Base-by-base conservation (phyloP, 1,284 basidiomycete genomes). In the Trichosporon coremiiforme region DNA sequence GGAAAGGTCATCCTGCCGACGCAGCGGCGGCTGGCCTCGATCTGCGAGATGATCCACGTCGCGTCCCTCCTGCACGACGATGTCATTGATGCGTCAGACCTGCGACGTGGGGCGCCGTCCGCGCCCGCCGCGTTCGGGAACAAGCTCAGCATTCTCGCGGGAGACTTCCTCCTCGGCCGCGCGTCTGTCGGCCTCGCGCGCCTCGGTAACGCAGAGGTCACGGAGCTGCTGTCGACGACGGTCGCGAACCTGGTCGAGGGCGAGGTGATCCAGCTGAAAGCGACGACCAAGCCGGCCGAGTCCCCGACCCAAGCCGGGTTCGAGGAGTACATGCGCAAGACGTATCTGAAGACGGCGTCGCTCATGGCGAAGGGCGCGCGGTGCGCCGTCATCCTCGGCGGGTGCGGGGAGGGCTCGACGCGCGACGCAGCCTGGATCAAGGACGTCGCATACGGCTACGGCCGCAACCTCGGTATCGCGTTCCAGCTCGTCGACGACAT, bases 31-130 rank as follows among this genome's bases (percentile, higher is more conserved):
- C 88, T 99, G 29, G 96, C 96, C 1, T 94, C 96, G 79, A 97
- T 99, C 69, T 91, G 94, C 65, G 96, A 99, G 83, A 98, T 99
- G 94, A 94, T 99, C 72, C 95, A 99, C 81, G 94, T 98, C 73
- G 96, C 97, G 35, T 96, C 93, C 0, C 87, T 97, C 7, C 85
- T 99, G 17, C 97, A 99, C 81, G 95, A 99, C 87, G 93, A 94
- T 77, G 95, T 99, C 65, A 90, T 95, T 72, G 96, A 99, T 85
- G 87, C 87, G 70, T 93, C 95, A 0, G 86, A 89, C 15, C 87
- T 95, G 1, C 90, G 96, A 1, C 88, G 96, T 1, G 91, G 92
- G 5, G 88, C 87, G 0, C 89, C 94, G 2, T 93, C 91, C 13
- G 94, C 94, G 0, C 97, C 95, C 0, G 87, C 89, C 8, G 89